These are phyloP conservation scores for Cicer chorassanicum DNA, from an alignment of 306 rosid species.

Conservation along the genomic window DNA sequence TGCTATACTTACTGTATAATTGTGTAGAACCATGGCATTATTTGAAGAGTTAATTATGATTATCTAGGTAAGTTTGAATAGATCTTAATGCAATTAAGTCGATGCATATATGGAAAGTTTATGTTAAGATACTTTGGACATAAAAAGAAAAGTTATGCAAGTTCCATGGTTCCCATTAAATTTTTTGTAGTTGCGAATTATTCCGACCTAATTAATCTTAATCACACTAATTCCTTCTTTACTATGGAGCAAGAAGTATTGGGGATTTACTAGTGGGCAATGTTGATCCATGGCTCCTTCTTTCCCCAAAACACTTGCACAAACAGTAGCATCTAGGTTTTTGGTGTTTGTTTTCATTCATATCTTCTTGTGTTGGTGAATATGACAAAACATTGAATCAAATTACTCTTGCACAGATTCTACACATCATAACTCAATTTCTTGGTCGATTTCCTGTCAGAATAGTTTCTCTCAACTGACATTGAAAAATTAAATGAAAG, in stretches of 20 bases:
- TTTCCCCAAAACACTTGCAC: conserved; percentile 10
- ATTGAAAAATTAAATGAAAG: conserved; percentile 16
- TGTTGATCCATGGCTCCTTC: conserved; percentile 4
- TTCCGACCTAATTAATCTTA: conserved; percentile 27
- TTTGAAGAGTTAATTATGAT: conserved; percentile 25
- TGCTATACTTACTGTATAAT: conserved; percentile 15
- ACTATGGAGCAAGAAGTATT: conserved; percentile 8
- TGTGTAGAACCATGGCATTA: conserved; percentile 31
- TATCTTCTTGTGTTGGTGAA: conserved; percentile 29
- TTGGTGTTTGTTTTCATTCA: not conserved
- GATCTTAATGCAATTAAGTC: conserved; percentile 10
- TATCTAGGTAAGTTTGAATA: conserved; percentile 26
- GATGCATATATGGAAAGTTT: conserved; percentile 14
- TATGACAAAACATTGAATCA: conserved; percentile 25
- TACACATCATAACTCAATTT: conserved; percentile 4
- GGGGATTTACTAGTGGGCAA: conserved; percentile 13
- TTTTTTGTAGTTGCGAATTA: conserved; percentile 1
- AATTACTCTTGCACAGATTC: conserved; percentile 16
- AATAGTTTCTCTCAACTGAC: conserved; percentile 22
- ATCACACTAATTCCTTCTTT: conserved; percentile 21
- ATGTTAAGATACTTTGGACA: conserved; percentile 8
- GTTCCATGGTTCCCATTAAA: not conserved
- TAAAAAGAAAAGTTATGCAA: conserved; percentile 9
- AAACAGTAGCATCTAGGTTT: conserved; percentile 23
- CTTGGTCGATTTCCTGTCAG: conserved; percentile 21